Evolutionary conservation across 768 basidiomycete species (phyloP).

Genomic region (Boletus edulis): DNA sequence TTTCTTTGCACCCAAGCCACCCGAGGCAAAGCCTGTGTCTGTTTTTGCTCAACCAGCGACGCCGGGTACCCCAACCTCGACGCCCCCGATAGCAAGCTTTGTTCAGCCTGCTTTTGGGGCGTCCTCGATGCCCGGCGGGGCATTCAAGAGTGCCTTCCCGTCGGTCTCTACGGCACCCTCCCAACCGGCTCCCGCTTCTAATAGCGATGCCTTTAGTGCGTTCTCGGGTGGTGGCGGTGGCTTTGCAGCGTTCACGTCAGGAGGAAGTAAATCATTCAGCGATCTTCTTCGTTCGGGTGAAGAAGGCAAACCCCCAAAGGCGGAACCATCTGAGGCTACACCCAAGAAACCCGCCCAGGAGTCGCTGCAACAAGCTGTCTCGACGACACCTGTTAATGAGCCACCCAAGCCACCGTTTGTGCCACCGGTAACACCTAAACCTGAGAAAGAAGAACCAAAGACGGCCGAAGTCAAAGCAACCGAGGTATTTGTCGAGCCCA

Average conservation of each 20-base stretch:
- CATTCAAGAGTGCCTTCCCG: conserved; percentile 21
- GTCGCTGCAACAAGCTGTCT: not conserved
- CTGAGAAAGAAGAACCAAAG: not conserved
- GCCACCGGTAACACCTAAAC: not conserved
- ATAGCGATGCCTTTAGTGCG: conserved; percentile 24
- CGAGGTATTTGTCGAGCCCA: not conserved
- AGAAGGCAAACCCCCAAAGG: conserved; percentile 19
- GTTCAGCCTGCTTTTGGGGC: conserved; percentile 39
- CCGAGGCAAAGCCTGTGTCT: conserved; percentile 35
- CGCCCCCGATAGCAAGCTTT: conserved; percentile 21
- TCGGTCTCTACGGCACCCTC: conserved; percentile 1
- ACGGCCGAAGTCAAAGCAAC: not conserved
- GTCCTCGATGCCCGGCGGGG: conserved; percentile 31
- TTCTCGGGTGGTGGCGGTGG: conserved; percentile 37
- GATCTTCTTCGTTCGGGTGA: conserved; percentile 52
- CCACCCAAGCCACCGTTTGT: not conserved
- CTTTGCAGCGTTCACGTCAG: conserved; percentile 51
- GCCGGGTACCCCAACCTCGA: conserved; percentile 15
- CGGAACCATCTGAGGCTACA: conserved; percentile 16
- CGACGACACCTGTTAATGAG: conserved; percentile 17
- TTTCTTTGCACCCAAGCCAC: conserved; percentile 43
- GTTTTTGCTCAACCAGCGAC: conserved; percentile 34
- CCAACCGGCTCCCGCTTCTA: conserved; percentile 13
- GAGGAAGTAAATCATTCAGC: conserved; percentile 53
- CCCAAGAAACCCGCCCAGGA: conserved; percentile 2